Evolutionary conservation across 768 basidiomycete species (phyloP), one percentile per base, ranked within the genome.

Genomic region (Antrodiella citrinella): DNA sequence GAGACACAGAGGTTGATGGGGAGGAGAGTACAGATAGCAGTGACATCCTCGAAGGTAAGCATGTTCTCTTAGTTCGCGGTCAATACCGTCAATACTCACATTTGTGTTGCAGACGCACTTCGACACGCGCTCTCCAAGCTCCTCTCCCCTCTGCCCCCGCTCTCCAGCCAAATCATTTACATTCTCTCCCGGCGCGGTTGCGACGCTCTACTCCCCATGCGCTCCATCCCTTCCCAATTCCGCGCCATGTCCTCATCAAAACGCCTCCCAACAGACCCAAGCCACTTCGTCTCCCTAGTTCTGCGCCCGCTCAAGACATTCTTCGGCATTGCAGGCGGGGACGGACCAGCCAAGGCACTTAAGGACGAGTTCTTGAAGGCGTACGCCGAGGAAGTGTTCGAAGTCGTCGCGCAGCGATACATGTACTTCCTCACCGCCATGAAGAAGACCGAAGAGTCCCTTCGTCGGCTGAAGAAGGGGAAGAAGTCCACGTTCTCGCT

Each of bases 361-460:
- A 80, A 76, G 56, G 73, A 77, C 38, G 69, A 73, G 12, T 73
- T 80, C 51, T 60, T 82, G 47, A 67, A 68, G 44, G 59, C 66
- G 1, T 80, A 77, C 57, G 72, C 77, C 30, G 74, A 72, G 44
- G 80, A 80, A 41, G 75, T 91, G n/a, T 83, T 89, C 57, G 81
- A 86, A 52, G 72, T 72, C 47, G 84, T 89, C 26, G 75, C 78
- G 20, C 81, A 82, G 59, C 78, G 78, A 59, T 96, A 95, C 64
- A 80, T 85, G 11, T 75, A 77, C 50, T 86, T 90, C 60, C 72
- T 98, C 20, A 73, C 81, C 9, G 78, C 81, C 0, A 91, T 94
- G 78, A 88, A 83, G 65, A 95, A 95, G 72, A 91, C 91, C 5
- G 92, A 97, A 55, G 92, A 93, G 61, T 86, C 90, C 10, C 69